Percentiles rank a stretch among this genome's conserved stretches.
phyloP scores from a whole-genome alignment of 2,329 filamentous ascomycete species.

The Alternaria postmessia region DNA sequence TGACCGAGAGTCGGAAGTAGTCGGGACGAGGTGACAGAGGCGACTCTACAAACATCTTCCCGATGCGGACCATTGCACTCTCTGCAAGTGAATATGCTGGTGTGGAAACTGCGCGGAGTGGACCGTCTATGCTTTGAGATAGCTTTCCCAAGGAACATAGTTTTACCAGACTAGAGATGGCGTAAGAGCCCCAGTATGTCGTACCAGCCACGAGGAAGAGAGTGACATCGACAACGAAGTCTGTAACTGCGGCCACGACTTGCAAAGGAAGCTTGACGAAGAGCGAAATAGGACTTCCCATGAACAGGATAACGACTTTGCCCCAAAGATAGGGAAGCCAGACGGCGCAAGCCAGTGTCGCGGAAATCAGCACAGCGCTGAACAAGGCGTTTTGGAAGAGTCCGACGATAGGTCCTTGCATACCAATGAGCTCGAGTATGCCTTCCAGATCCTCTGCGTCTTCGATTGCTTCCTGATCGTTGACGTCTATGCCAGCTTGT shows the following conservation, averaged over 20 bases:
- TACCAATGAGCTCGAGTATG: constrained; percentile 92
- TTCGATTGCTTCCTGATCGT: constrained; percentile 75
- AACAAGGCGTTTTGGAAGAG: constrained; percentile 96
- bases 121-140: constrained; percentile 25
- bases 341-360: constrained; percentile 84
- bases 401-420: constrained; percentile 90
- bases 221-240: constrained; percentile 77
- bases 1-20: constrained; percentile 48
- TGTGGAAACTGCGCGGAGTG: constrained; percentile 33
- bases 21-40: constrained; percentile 40
- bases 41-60: constrained; percentile 39
- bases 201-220: constrained; percentile 69
- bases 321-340: constrained; percentile 94
- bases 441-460: constrained; percentile 94
- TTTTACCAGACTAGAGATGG: constrained; percentile 35
- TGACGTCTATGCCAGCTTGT: constrained; percentile 72
- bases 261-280: constrained; percentile 74
- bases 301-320: constrained; percentile 79
- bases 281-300: constrained; percentile 78
- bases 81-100: constrained; percentile 46
- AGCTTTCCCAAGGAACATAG: constrained; percentile 30
- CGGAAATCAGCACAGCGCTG: constrained; percentile 83
- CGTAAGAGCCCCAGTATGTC: constrained; percentile 50
- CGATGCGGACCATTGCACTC: constrained; percentile 47
- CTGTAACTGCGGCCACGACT: constrained; percentile 76